Evolutionary conservation across 2,329 filamentous ascomycete species (phyloP), one percentile per base, ranked within the genome.

Genomic region (Atkinsonella hypoxylon): DNA sequence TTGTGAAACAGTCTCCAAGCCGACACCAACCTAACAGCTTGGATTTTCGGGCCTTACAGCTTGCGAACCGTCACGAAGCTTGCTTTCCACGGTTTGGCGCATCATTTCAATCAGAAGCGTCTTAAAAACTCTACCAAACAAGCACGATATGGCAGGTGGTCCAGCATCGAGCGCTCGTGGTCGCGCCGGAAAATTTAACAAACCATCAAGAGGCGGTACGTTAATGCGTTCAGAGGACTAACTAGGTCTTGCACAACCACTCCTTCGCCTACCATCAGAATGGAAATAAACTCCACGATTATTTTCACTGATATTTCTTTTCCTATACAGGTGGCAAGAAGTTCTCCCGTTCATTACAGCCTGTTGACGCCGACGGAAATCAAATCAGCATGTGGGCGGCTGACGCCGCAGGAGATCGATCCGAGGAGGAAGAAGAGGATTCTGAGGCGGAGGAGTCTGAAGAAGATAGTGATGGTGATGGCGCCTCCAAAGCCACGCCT

Each of bases 131-230:
- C 18, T 18, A 26, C 17, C 30, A n/a, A 39, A 31, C 13, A 39
- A 39, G 34, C 45, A 53, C 62, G 70, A 60, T 47, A 76, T 80
- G 77, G 66, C 73, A 64, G 67, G 67, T 55, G 64, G 65, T 53
- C 61, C 67, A 50, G 73, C 72, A 56, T 61, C 67, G 40, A 64
- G 67, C 49, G 68, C 83, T 57, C 79, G 89, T 65, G 89, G 88
- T 60, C 86, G 90, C 65, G 89, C 86, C 62, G 89, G 90, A 70
- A 97, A 97, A 73, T 95, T 91, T 69, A 87, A 82, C 74, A 97
- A 96, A 75, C 89, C 85, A 59, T 89, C 88, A 60, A 80, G 91
- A 71, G 91, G 91, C 77, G 90, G 91, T 91, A 71, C 60, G 78
- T 42, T n/a, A 7, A 17, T 20, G 18, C 30, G 17, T 30, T 20